Percentiles rank a stretch among this genome's conserved stretches.
Evolutionary conservation across 2,329 filamentous ascomycete species (phyloP).

Genomic region (Cryoendolithus antarcticus): DNA sequence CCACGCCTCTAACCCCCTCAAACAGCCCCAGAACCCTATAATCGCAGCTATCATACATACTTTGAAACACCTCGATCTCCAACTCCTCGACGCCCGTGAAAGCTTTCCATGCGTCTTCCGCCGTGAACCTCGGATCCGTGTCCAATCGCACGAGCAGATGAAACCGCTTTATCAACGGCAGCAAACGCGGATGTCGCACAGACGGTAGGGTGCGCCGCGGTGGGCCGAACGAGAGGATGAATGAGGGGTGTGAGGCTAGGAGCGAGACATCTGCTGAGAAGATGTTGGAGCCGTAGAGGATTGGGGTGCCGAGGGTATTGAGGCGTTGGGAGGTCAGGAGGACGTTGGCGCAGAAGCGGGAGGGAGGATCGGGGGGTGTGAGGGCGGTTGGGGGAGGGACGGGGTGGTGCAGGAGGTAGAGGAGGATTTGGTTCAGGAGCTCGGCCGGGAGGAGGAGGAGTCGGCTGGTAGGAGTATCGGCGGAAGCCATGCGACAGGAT

Average conservation of each 20-base stretch:
- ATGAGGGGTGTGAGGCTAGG: conserved; percentile 29
- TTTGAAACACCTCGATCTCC: conserved; percentile 39
- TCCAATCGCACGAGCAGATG: conserved; percentile 37
- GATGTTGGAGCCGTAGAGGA: conserved; percentile 38
- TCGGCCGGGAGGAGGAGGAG: no score
- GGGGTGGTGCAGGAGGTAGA: no score
- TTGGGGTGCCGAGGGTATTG: conserved; percentile 28
- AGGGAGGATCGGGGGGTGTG: no score
- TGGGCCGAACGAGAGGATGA: conserved; percentile 23
- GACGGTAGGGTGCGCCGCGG: conserved; percentile 18
- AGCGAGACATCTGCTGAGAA: conserved; percentile 39
- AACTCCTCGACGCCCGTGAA: conserved; percentile 36
- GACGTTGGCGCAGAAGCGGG: conserved; percentile 18
- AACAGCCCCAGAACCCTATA: conserved; percentile 33
- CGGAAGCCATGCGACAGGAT: no score
- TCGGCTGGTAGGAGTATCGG: no score
- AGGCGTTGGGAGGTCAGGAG: conserved; percentile 30
- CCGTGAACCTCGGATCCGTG: conserved; percentile 35
- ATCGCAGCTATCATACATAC: conserved; percentile 31
- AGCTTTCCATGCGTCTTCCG: conserved; percentile 25
- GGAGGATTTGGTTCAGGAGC: no score
- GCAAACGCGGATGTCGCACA: conserved; percentile 22
- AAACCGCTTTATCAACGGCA: conserved; percentile 30
- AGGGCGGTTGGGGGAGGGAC: no score
- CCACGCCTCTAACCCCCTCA: conserved; percentile 34